Base-by-base conservation (phyloP, 176 grass and related monocot species). In the Zizania latifolia region DNA sequence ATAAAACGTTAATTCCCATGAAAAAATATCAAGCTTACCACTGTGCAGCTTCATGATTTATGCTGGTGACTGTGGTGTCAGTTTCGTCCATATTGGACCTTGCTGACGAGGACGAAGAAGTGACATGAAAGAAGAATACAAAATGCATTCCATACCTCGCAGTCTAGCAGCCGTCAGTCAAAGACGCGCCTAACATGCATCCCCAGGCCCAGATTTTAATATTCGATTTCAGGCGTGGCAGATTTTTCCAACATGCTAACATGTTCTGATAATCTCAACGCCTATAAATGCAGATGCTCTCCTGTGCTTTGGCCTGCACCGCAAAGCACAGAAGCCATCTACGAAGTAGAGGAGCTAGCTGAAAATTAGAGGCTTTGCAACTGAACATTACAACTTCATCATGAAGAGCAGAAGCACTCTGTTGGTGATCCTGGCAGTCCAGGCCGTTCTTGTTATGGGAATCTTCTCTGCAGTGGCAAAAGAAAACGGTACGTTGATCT, bases 321-420 rank as follows among this genome's bases (percentile, higher is more conserved):
- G n/a, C 12, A 50, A 46, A 34, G 33, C 46, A 45, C 16, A 45
- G n/a, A 19, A n/a, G 2, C 31, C 60, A 36, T 28, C 8, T 15
- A 51, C 5, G 0, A 37, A 36, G 30, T 19, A 73, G 24, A 41
- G 24, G 1, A 41, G 10, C 23, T 55, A 43, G 22, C 72, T 75
- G 38, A 62, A n/a, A n/a, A n/a, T n/a, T n/a, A n/a, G n/a, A 62
- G 8, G 15, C 27, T n/a, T 45, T 31, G 4, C 24, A 4, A 28
- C 17, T 10, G 15, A 68, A 72, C 46, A 3, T 26, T 17, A 11
- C 10, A 32, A 56, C 45, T 5, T 9, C 26, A 26, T n/a, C 24
- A 84, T 78, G 82, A 84, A 78, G 57, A 54, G 23, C 33, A 78
- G n/a, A n/a, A n/a, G 56, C 82, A 71, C 56, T 0, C 24, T 84